Percentiles rank a stretch among this genome's conserved stretches.
Evolutionary conservation across 192 early-diverging fungal genomes (phyloP).

Genomic region (Entophlyctis luteolus): DNA sequence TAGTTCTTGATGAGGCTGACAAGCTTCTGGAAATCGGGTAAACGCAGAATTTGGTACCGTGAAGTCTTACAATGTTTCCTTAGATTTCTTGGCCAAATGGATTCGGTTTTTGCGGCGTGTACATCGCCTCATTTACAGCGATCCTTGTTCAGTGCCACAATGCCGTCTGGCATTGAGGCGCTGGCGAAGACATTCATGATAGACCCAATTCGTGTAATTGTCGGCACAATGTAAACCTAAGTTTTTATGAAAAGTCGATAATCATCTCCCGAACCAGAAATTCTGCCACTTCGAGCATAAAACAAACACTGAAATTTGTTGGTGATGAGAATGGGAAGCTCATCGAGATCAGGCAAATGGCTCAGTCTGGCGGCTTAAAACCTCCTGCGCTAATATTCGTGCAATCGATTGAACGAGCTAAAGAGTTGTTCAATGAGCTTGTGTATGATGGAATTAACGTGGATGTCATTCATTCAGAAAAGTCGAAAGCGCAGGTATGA

Average conservation of each 20-base stretch:
- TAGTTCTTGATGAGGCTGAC: conserved; percentile 97
- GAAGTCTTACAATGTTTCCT: too few species aligned
- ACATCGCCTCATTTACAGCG: conserved; percentile 68
- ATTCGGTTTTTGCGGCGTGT: conserved; percentile 68
- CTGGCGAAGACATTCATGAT: conserved; percentile 90
- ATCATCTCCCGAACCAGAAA: conserved; percentile 48
- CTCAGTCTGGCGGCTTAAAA: conserved; percentile 69
- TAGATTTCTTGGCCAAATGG: conserved; percentile 63
- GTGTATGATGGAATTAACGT: conserved; percentile 97
- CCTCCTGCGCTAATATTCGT: conserved; percentile 95
- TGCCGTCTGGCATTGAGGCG: conserved; percentile 85
- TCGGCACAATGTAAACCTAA: conserved; percentile 68
- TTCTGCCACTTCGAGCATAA: conserved; percentile 86
- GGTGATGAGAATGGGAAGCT: conserved; percentile 94
- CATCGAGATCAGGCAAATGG: conserved; percentile 82
- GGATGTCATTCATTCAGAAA: conserved; percentile 95
- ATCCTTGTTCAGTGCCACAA: conserved; percentile 89
- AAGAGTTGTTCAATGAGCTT: conserved; percentile 93
- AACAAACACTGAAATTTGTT: conserved; percentile 84
- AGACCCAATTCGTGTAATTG: conserved; percentile 79
- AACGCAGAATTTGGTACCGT: too few species aligned
- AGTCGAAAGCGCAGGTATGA: conserved; percentile 79
- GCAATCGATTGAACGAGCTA: conserved; percentile 94
- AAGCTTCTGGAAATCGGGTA: conserved; percentile 90
- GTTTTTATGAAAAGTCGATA: background rate